These are phyloP conservation scores for Globisporangium camurandrum DNA, from an alignment of 352 stramenopile genomes.

Conservation along the genomic window DNA sequence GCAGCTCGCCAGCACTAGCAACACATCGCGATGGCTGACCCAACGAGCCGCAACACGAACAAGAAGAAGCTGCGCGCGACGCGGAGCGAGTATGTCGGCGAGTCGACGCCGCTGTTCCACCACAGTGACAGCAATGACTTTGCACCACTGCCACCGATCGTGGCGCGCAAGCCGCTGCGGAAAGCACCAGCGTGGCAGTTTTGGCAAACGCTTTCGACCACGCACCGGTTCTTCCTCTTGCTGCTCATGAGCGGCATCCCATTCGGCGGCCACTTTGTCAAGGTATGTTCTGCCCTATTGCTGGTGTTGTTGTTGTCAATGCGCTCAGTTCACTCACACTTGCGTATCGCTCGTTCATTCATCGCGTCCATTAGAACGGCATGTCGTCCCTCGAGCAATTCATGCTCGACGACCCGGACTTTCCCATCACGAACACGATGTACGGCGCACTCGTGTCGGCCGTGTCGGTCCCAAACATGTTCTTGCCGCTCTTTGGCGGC, in stretches of 20 bases:
- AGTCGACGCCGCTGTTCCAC: slow-evolving; percentile 6
- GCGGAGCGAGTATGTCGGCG: background rate
- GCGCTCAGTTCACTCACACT: background rate
- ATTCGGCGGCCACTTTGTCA: slow-evolving; percentile 84
- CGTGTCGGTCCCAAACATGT: slow-evolving; percentile 81
- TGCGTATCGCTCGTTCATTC: background rate
- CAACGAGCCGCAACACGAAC: too few relatives aligned
- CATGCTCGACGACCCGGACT: slow-evolving; percentile 68
- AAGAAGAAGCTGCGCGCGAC: slow-evolving; percentile 1
- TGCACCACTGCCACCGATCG: background rate
- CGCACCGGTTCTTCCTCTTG: slow-evolving; percentile 75
- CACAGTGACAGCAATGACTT: background rate
- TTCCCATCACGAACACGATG: slow-evolving; percentile 81
- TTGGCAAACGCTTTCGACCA: slow-evolving; percentile 52
- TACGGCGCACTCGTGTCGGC: slow-evolving; percentile 75
- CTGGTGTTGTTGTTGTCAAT: background rate
- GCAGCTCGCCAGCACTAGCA: background rate
- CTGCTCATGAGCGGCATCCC: slow-evolving; percentile 82
- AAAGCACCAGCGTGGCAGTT: slow-evolving; percentile 52
- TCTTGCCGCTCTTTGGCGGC: slow-evolving; percentile 69
- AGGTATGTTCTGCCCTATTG: slow-evolving; percentile 20
- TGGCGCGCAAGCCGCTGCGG: slow-evolving; percentile 21
- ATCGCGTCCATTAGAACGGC: slow-evolving; percentile 33
- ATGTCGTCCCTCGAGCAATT: slow-evolving; percentile 78
- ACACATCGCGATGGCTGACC: background rate